A percentile compares a stretch with the other conserved stretches of the same genome.
Conservation (phyloP, 768 basidiomycete species). For the Russula griseocarnosa region DNA sequence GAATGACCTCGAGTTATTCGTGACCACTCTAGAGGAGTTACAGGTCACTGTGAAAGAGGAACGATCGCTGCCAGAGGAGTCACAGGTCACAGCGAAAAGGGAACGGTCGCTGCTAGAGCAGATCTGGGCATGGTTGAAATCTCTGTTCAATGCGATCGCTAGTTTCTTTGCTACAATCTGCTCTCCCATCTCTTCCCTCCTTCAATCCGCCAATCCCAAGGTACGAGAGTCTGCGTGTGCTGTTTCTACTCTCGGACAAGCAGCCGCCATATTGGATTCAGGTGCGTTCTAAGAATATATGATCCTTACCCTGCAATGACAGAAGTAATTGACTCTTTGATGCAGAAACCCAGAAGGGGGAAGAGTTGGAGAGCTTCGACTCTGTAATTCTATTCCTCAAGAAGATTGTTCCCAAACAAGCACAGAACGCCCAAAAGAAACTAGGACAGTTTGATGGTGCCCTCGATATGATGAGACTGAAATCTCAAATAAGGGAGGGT, state of each 20-base stretch:
- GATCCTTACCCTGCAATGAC: too few relatives aligned
- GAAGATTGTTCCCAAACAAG: constrained; percentile 15
- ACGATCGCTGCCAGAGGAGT: too few relatives aligned
- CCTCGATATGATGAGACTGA: constrained; percentile 15
- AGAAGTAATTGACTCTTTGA: background rate
- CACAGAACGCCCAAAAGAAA: constrained; percentile 11
- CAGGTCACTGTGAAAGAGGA: constrained; percentile 1
- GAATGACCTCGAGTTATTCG: constrained; percentile 4
- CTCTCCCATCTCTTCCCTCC: background rate
- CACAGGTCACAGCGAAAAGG: background rate
- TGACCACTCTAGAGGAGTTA: constrained; percentile 14
- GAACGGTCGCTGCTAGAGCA: background rate
- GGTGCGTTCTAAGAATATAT: constrained; percentile 2
- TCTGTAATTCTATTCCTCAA: constrained; percentile 18
- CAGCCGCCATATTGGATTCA: background rate
- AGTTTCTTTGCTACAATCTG: constrained; percentile 6
- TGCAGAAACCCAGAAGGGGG: background rate
- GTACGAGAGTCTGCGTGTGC: background rate
- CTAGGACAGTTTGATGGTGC: constrained; percentile 17
- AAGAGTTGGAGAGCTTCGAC: constrained; percentile 13
- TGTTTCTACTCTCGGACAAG: constrained; percentile 12
- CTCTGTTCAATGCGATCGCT: constrained; percentile 12
- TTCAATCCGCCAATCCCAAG: too few relatives aligned
- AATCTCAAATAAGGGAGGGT: constrained; percentile 15
- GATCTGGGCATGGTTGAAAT: constrained; percentile 17